A percentile compares a stretch with the other conserved stretches of the same genome.
Evolutionary conservation across 163 green algal species (phyloP).

Genomic region (Smithsoniella earleae): DNA sequence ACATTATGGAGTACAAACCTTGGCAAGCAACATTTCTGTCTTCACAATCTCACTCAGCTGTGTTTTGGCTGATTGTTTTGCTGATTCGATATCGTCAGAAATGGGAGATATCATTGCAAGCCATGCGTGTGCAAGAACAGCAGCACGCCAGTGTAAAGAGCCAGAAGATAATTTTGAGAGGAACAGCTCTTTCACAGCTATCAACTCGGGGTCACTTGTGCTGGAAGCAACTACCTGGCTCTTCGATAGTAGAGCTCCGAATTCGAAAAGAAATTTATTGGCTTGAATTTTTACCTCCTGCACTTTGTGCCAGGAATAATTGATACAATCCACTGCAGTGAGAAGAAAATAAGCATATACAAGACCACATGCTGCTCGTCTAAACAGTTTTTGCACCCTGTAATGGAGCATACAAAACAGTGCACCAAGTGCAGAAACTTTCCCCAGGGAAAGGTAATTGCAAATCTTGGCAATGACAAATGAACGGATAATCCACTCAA

Average conservation of each 20-base stretch:
- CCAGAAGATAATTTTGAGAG: not conserved
- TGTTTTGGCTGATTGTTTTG: not conserved
- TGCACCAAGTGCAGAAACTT: no score
- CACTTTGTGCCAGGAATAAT: not conserved
- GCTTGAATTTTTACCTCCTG: slow-evolving; percentile 15
- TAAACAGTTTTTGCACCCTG: no score
- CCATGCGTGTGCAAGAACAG: slow-evolving; percentile 23
- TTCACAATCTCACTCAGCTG: not conserved
- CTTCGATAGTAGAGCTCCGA: not conserved
- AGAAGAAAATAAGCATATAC: no score
- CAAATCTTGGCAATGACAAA: no score
- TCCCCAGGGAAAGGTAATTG: no score
- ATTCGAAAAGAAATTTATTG: not conserved
- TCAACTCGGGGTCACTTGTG: not conserved
- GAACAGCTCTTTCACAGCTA: not conserved
- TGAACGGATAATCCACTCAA: no score
- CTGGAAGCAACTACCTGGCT: not conserved
- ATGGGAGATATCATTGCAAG: not conserved
- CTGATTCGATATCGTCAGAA: not conserved
- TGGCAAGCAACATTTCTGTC: slow-evolving; percentile 23
- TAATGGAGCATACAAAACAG: no score
- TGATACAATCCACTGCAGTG: no score
- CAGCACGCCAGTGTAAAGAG: slow-evolving; percentile 5
- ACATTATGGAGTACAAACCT: no score
- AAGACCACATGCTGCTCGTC: no score